Percentiles rank a stretch among this genome's conserved stretches.
These are phyloP conservation scores for Myxozyma udenii DNA, from an alignment of 805 yeast species.

Conservation along the genomic window DNA sequence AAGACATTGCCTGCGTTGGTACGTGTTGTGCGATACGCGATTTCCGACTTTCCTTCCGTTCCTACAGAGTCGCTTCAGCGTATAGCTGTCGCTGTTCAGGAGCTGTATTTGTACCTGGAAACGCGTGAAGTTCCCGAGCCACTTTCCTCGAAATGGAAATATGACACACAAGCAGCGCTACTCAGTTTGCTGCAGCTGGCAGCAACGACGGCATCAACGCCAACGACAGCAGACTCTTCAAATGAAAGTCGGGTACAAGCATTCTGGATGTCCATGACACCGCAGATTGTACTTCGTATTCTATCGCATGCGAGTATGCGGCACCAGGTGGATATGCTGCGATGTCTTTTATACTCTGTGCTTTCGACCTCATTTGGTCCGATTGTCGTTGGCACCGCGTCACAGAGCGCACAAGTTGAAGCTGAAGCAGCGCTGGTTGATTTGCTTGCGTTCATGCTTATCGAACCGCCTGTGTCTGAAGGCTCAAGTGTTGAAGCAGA, in stretches of 20 bases:
- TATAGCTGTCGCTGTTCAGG: conserved; percentile 10
- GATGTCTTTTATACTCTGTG: conserved; percentile 1
- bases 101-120: conserved; percentile 7
- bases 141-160: background rate
- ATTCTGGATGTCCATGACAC: conserved; percentile 17
- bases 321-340: background rate
- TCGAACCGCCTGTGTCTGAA: background rate
- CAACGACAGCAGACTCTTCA: background rate
- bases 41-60: background rate
- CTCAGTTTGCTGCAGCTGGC: background rate
- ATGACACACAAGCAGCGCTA: background rate
- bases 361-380: conserved; percentile 7
- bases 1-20: background rate
- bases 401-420: background rate
- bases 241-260: background rate
- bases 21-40: background rate
- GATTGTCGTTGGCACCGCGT: background rate
- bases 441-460: conserved; percentile 1
- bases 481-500: background rate
- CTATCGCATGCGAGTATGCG: background rate
- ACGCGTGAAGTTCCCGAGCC: background rate
- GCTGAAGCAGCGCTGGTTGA: conserved; percentile 1
- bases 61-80: conserved; percentile 4
- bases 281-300: conserved; percentile 9
- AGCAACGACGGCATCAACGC: background rate